These are phyloP conservation scores for Malus hybrid DNA, from an alignment of 331 rosid species.

Conservation along the genomic window DNA sequence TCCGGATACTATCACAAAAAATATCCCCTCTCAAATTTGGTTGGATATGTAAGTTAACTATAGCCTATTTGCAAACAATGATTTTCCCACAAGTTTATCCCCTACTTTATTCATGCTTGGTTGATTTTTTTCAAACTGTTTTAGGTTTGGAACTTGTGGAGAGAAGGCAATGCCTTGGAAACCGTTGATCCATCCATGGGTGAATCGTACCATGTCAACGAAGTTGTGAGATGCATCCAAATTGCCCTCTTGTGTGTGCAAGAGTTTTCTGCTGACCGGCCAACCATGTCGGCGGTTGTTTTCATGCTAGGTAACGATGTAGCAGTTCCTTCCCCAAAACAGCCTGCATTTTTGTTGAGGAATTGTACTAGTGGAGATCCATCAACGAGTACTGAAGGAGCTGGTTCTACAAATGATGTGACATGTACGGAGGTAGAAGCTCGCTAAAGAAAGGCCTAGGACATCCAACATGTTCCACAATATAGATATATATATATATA, in stretches of 20 bases:
- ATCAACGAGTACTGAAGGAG: background rate
- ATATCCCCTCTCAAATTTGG: too few relatives aligned
- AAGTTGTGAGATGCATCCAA: too few relatives aligned
- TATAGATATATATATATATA: too few relatives aligned
- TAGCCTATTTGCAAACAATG: too few relatives aligned
- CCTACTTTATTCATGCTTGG: too few relatives aligned
- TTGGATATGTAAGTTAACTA: too few relatives aligned
- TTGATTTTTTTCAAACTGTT: slow-evolving; percentile 2
- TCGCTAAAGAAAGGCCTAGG: slow-evolving; percentile 18
- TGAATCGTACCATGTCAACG: too few relatives aligned
- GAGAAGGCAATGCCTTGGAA: too few relatives aligned
- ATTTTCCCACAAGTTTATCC: background rate
- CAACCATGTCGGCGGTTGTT: slow-evolving; percentile 32
- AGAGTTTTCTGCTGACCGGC: slow-evolving; percentile 7
- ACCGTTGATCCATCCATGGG: too few relatives aligned
- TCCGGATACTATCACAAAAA: too few relatives aligned
- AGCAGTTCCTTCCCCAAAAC: slow-evolving; percentile 8
- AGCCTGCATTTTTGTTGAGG: slow-evolving; percentile 6
- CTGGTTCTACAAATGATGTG: background rate
- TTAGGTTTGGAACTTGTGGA: background rate
- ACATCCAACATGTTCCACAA: too few relatives aligned
- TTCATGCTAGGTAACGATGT: slow-evolving; percentile 6
- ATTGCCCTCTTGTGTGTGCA: slow-evolving; percentile 14
- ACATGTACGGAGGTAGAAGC: slow-evolving; percentile 1
- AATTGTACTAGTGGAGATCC: background rate